Percentiles rank a stretch among this genome's conserved stretches.
These are phyloP conservation scores for Vitis rotundifolia DNA, from an alignment of 164 flowering plant species.

Conservation along the genomic window DNA sequence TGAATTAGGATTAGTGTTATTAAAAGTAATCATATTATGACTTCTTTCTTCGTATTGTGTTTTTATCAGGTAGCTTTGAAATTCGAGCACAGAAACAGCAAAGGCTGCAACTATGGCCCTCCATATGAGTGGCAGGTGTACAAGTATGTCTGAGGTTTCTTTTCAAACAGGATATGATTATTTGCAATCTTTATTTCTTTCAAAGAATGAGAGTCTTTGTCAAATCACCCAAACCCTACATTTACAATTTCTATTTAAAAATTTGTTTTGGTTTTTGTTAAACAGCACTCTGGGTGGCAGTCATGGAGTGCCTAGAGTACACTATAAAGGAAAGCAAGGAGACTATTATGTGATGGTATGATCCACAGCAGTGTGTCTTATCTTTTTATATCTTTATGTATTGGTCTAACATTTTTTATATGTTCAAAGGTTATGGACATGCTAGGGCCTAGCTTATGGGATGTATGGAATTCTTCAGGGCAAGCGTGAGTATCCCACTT, in stretches of 20 bases:
- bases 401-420: neutral
- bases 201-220: no score
- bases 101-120: constrained; percentile 91
- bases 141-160: constrained; percentile 50
- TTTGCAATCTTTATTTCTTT: neutral
- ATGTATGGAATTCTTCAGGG: constrained; percentile 85
- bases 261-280: constrained; percentile 6
- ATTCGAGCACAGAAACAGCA: constrained; percentile 89
- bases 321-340: constrained; percentile 87
- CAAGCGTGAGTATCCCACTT: constrained; percentile 64
- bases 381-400: neutral
- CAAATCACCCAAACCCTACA: no score
- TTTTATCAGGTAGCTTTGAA: constrained; percentile 74
- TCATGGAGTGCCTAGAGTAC: constrained; percentile 88
- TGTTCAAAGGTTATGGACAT: constrained; percentile 85
- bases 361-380: neutral
- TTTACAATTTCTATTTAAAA: neutral
- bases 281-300: constrained; percentile 77
- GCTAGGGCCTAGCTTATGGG: constrained; percentile 95
- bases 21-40: neutral
- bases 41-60: constrained; percentile 3
- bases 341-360: constrained; percentile 89
- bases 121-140: constrained; percentile 97
- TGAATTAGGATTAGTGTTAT: neutral
- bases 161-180: neutral